Evolutionary conservation across 352 stramenopile species (phyloP), one percentile per base, ranked within the genome.

Genomic region (Phytophthora ohioensis): DNA sequence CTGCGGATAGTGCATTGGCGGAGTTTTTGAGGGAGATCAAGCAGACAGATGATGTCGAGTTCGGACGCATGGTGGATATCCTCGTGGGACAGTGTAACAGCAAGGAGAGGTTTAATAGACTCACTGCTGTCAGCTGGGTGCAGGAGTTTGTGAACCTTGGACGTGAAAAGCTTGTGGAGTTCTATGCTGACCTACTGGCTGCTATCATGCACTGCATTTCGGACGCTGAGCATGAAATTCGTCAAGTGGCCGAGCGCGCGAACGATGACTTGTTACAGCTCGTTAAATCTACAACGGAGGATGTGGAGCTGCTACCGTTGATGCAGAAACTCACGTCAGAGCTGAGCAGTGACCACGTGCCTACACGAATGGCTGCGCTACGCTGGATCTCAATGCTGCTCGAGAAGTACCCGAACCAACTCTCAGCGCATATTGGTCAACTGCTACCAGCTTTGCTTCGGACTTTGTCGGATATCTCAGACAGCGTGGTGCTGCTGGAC

Each of bases 361-460:
- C 95, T 0, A 99, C 97, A 1, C 97, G 98, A 47, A 98, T 99
- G 90, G 94, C 94, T 2, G 84, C 91, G 5, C 71, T 98, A 36
- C 78, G 88, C 11, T 99, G 98, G 97, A 99, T 99, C 72, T 98
- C 98, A 42, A 99, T 99, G 97, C 75, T 99, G 39, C 83, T 99
- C 15, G 97, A 99, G 71, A 99, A 99, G 78, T 89, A 93, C 54
- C 95, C 97, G 49, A 83, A 88, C 31, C 92, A 99, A 57, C 96
- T 99, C 68, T 95, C 91, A 2, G 75, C 88, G 21, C 97, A 98
- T 64, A 97, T 99, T 45, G 82, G 90, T 55, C 80, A 97, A 36
- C 69, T 99, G 15, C 67, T 99, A 34, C 97, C 95, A 8, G 97
- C 97, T 5, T 79, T 99, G n/a, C 83, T 99, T 27, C 93, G 97